Evolutionary conservation across 2,329 filamentous ascomycete species (phyloP), one percentile per base, ranked within the genome.

Genomic region (Ustilaginoidea virens): DNA sequence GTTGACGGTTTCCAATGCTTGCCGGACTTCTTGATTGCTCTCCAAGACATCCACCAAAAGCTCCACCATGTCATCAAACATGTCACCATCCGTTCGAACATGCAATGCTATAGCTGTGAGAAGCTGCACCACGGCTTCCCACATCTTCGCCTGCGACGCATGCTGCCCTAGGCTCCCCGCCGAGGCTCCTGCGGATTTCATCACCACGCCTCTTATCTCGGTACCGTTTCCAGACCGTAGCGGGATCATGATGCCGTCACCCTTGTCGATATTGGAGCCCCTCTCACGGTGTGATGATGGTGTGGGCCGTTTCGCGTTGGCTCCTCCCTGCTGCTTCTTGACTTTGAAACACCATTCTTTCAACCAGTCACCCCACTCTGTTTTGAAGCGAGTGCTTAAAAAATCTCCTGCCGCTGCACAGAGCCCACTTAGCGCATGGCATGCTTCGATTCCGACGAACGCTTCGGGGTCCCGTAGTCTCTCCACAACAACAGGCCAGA

Each of bases 401-500:
- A 98, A 98, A 35, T 83, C 74, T 0, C 85, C 81, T 0, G 82
- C 81, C 26, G 69, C 60, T 32, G 60, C 56, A 45, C 82, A 92
- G 32, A 94, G 63, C 8, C 66, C 58, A 2, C 60, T 60, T 3
- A 96, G 59, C 1, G 81, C 69, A 10, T 73, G 63, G 33, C 82
- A 74, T 5, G 83, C 75, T 11, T 75, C 70, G 7, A 78, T 66
- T 3, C 69, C 67, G 7, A 94, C 69, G 44, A 74, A 79, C 0
- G 69, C 57, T 48, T 83, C 75, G 4, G 55, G 38, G 37, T 83
- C 80, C 38, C 73, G 68, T 5, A 83, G 58, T 15, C 74, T 64
- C n/a, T 64, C 61, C 2, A 77, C 57, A 5, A 93, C 58, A 5
- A 92, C 77, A 0, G 86, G 85, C 87, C 87, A 98, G 6, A 96